A percentile compares a stretch with the other conserved stretches of the same genome.
phyloP scores from a whole-genome alignment of 83 land plant genomes.

The Thuja plicata region DNA sequence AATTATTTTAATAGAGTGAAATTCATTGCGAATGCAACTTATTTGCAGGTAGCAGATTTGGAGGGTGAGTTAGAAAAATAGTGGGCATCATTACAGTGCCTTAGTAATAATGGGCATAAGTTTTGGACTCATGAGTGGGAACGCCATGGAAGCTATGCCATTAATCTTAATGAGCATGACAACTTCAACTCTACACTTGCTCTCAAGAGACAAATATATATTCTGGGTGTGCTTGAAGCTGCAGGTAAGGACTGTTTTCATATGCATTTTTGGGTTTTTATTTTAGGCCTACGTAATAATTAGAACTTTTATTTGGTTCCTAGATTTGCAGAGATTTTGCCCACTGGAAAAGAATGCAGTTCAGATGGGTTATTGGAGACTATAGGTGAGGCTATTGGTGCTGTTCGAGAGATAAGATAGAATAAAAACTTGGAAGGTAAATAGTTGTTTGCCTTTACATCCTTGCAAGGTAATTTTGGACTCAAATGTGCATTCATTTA shows the following conservation, averaged over 20 bases:
- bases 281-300: not conserved
- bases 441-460: too few species aligned
- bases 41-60: constrained; percentile 56
- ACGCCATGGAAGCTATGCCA: constrained; percentile 87
- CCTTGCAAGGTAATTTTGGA: too few species aligned
- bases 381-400: not conserved
- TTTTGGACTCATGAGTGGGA: constrained; percentile 94
- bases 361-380: not conserved
- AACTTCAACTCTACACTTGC: constrained; percentile 65
- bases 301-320: not conserved
- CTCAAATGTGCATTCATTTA: too few species aligned
- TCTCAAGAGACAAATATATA: constrained; percentile 42
- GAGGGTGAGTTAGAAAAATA: constrained; percentile 28
- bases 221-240: constrained; percentile 42
- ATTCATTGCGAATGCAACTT: not conserved
- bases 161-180: constrained; percentile 41
- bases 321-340: not conserved
- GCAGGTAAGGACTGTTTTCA: constrained; percentile 38
- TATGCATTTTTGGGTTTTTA: not conserved
- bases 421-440: not conserved
- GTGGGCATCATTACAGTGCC: constrained; percentile 84
- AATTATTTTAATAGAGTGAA: not conserved
- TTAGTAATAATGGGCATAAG: constrained; percentile 50
- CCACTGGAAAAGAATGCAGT: not conserved
- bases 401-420: not conserved